Percentiles rank a stretch among this genome's conserved stretches.
phyloP scores from a whole-genome alignment of 2,329 filamentous ascomycete genomes.

The Dothidotthia symphoricarpi region DNA sequence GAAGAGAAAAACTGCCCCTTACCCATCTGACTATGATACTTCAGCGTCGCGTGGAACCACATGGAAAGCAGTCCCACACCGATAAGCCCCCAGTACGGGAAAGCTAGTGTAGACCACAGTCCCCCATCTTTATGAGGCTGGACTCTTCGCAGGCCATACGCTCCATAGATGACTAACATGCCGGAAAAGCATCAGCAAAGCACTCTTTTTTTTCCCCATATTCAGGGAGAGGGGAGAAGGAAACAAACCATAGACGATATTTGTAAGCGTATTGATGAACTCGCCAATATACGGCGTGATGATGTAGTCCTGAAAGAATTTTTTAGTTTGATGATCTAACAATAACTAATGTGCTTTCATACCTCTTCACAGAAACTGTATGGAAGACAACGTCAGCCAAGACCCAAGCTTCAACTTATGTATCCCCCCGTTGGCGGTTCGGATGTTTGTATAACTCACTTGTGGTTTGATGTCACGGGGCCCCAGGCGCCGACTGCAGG shows the following conservation, averaged over 20 bases:
- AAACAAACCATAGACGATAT: slow-evolving; percentile 49
- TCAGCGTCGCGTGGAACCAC: slow-evolving; percentile 47
- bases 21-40: slow-evolving; percentile 51
- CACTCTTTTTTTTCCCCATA: background rate
- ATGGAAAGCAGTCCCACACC: slow-evolving; percentile 45
- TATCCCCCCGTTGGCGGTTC: slow-evolving; percentile 8
- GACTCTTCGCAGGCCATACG: slow-evolving; percentile 33
- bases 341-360: background rate
- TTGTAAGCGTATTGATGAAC: slow-evolving; percentile 55
- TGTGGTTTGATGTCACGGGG: slow-evolving; percentile 33
- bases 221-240: background rate
- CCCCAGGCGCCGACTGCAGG: slow-evolving; percentile 27
- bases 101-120: slow-evolving; percentile 33
- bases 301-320: slow-evolving; percentile 52
- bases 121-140: slow-evolving; percentile 25
- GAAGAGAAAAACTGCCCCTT: slow-evolving; percentile 11
- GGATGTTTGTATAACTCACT: slow-evolving; percentile 23
- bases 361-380: slow-evolving; percentile 42
- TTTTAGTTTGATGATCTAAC: slow-evolving; percentile 1
- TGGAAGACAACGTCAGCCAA: slow-evolving; percentile 15
- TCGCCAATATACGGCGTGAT: slow-evolving; percentile 54
- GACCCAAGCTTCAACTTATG: background rate
- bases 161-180: slow-evolving; percentile 36
- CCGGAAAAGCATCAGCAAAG: background rate
- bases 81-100: slow-evolving; percentile 47